Evolutionary conservation across 2,329 filamentous ascomycete genomes (phyloP), one percentile per base, ranked within the genome.

Genomic region (Aquanectria penicillioides): DNA sequence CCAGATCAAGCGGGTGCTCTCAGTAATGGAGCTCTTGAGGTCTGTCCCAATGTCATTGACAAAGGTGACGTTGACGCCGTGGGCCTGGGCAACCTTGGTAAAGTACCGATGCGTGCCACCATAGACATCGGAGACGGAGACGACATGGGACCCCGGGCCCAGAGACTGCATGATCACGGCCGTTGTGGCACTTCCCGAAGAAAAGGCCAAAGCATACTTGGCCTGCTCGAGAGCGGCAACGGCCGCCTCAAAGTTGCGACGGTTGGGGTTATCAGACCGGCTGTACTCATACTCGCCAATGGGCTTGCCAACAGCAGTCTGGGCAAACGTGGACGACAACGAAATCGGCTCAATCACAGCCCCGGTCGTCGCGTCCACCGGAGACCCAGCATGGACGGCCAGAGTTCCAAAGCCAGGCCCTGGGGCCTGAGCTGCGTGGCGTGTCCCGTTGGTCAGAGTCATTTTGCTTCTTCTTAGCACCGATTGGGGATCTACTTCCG

Each of bases 91-190:
- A 47, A 98, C 95, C 80, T 97, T 93, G 66, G 95, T 99, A 83
- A 99, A 99, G 83, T 99, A 99, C 71, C 95, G 87, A 81, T 99
- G 94, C 31, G 95, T 99, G 69, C 95, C 95, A 68, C 95, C 95
- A 77, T 99, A 99, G 69, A 99, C 94, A 76, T 99, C 95, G 37
- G 93, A 96, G 38, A 98, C 93, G 60, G 93, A 97, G 69, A 99
- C 89, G 71, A 98, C 92, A 80, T 99, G 95, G 38, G 92, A 95
- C 62, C 93, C 94, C 9, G 91, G 85, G 23, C 94, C 93, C 55
- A 99, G 86, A 67, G 91, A 95, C 80, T 98, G 95, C 57, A 99
- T 86, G 71, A 98, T 92, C 68, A 87, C 92, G 62, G 95, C 94
- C 1, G 95, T 98, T 51, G 94, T 93, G 34, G 95, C 94, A 66